A percentile compares a stretch with the other conserved stretches of the same genome.
phyloP scores from a whole-genome alignment of 2,329 filamentous ascomycete species.

The Arthrinium phaeospermum region DNA sequence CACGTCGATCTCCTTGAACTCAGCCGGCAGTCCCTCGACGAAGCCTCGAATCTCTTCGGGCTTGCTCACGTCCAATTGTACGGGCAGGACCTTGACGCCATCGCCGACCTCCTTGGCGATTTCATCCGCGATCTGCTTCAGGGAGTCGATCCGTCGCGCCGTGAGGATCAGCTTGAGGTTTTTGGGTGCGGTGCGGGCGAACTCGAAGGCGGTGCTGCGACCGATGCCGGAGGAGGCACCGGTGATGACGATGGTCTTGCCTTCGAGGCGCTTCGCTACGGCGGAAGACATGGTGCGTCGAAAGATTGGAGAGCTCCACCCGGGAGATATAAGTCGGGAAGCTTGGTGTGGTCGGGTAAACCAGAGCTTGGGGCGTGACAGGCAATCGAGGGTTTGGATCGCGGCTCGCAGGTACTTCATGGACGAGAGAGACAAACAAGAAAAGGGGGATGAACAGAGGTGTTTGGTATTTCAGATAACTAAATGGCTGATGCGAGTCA shows the following conservation, averaged over 20 bases:
- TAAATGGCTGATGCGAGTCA: neutral
- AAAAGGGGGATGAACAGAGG: neutral
- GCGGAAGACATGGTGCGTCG: conserved; percentile 55
- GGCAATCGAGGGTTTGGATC: neutral
- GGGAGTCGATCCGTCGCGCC: conserved; percentile 80
- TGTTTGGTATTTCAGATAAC: neutral
- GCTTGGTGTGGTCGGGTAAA: neutral
- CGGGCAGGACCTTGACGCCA: conserved; percentile 81
- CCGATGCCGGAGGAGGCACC: conserved; percentile 95
- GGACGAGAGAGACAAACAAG: neutral
- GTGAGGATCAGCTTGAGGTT: conserved; percentile 86
- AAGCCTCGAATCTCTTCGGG: conserved; percentile 76
- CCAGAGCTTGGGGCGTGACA: neutral
- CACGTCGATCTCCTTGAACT: conserved; percentile 84
- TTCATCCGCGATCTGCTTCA: conserved; percentile 77
- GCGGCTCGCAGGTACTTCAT: conserved; percentile 8
- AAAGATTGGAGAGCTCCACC: conserved; percentile 1
- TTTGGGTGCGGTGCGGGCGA: conserved; percentile 81
- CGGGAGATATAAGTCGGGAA: conserved; percentile 12
- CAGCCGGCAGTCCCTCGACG: conserved; percentile 74
- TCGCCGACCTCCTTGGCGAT: conserved; percentile 78
- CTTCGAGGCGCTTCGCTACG: conserved; percentile 81
- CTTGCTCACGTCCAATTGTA: conserved; percentile 87
- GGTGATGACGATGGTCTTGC: conserved; percentile 92
- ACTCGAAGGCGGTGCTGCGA: conserved; percentile 82